Conservation (phyloP, 1,284 basidiomycete species). For the Trametes polyzona region DNA sequence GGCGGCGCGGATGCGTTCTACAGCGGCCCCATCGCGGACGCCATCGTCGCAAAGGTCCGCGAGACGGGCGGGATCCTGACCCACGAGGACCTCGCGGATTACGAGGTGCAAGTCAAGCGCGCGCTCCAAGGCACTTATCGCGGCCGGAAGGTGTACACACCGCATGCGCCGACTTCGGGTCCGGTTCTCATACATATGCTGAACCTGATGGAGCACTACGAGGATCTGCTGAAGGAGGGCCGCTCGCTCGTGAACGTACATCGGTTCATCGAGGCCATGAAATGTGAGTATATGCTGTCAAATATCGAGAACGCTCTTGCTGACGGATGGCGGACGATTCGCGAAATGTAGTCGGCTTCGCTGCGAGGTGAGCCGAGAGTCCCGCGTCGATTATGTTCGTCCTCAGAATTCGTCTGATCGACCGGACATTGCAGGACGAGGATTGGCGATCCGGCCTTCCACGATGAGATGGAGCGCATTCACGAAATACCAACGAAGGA, state of each 20-base stretch:
- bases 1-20: slow-evolving; percentile 79
- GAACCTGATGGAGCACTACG: slow-evolving; percentile 75
- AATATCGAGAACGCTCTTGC: too few species aligned
- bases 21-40: slow-evolving; percentile 76
- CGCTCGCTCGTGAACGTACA: slow-evolving; percentile 66
- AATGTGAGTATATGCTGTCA: slow-evolving; percentile 60
- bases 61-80: slow-evolving; percentile 81
- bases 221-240: slow-evolving; percentile 50
- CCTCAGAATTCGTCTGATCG: background rate
- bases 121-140: slow-evolving; percentile 81
- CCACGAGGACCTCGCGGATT: slow-evolving; percentile 70
- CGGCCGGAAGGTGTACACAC: slow-evolving; percentile 82
- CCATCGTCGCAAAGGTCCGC: slow-evolving; percentile 69
- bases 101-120: slow-evolving; percentile 70
- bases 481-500: slow-evolving; percentile 72
- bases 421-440: slow-evolving; percentile 80
- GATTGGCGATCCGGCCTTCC: slow-evolving; percentile 77
- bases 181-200: slow-evolving; percentile 81
- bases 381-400: background rate
- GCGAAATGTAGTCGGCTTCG: slow-evolving; percentile 60
- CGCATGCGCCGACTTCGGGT: slow-evolving; percentile 83
- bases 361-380: slow-evolving; percentile 57
- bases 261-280: slow-evolving; percentile 75
- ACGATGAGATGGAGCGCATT: slow-evolving; percentile 59
- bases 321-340: background rate